Base-by-base conservation (phyloP, 306 rosid genomes). In the Hippophae tibetana region DNA sequence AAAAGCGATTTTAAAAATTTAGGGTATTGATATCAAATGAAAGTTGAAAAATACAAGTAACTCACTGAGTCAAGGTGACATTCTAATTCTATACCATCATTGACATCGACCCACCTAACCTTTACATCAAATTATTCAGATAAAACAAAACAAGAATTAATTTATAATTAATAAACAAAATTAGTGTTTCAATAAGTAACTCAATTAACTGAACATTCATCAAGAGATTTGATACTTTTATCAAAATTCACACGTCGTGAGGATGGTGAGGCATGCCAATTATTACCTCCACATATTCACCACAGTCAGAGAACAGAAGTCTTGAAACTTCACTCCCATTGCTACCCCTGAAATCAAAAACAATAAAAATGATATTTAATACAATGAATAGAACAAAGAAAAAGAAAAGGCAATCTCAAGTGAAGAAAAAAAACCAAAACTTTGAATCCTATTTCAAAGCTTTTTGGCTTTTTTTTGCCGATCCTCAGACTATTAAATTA, bases 301-400 rank as follows among this genome's bases (percentile, higher is more conserved):
- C 64, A 65, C 58, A 61, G 74, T 59, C 73, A 68, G 71, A 26
- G 38, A 68, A 13, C 57, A 44, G 1, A 57, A 25, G 66, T 63
- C 64, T 63, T 72, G 58, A 50, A 67, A 67, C 71, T 18, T 47
- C 18, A 4, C 50, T 60, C 72, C 41, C 67, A 57, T 41, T 63
- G 54, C 80, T 81, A 86, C 79, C 75, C 68, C 95, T 86, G 79
- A 76, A 60, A 58, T 13, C 57, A 67, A 11, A 1, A 47, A 55
- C 53, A 14, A 14, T 6, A 63, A 73, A 57, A 40, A 14, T 65
- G 27, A 8, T 46, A 48, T 62, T 72, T 52, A 48, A 31, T 1
- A 53, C 27, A 56, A 9, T 13, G 7, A 27, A 40, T 56, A 40
- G 31, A 67, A 61, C 72, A 14, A 49, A 60, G 49, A 56, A 58